These are phyloP conservation scores for Paxillus rubicundulus DNA, from an alignment of 768 basidiomycete species.

Conservation along the genomic window DNA sequence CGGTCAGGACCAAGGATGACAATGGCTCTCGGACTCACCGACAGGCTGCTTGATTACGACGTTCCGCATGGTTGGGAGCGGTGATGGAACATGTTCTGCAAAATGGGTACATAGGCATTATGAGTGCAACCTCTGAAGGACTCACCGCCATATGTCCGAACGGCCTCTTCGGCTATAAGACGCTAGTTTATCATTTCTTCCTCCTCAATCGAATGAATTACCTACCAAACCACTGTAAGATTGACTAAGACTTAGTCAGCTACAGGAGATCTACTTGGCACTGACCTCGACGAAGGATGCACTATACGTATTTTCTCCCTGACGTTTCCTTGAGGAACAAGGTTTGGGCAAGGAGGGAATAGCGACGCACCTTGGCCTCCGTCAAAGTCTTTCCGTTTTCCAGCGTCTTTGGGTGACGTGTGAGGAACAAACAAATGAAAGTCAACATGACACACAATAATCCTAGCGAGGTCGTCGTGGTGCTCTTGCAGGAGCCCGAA, in stretches of 20 bases:
- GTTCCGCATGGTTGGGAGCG: conserved; percentile 68
- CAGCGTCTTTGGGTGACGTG: conserved; percentile 55
- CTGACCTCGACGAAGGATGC: conserved; percentile 80
- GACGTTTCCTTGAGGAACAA: neutral
- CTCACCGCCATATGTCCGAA: conserved; percentile 86
- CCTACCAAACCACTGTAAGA: conserved; percentile 74
- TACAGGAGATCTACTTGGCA: conserved; percentile 6
- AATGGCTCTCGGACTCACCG: conserved; percentile 46
- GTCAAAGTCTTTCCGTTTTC: conserved; percentile 93
- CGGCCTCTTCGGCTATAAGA: conserved; percentile 79
- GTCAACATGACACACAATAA: conserved; percentile 60
- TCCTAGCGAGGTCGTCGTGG: conserved; percentile 79
- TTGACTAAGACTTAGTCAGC: conserved; percentile 1
- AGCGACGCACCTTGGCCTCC: conserved; percentile 65
- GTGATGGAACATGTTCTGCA: conserved; percentile 79
- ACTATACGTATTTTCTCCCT: conserved; percentile 85
- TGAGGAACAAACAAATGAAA: conserved; percentile 7
- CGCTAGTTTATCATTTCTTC: conserved; percentile 1
- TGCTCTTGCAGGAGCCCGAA: conserved; percentile 78
- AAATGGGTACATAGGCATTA: neutral
- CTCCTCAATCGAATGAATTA: neutral
- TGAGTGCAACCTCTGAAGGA: neutral
- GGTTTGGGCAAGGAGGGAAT: neutral
- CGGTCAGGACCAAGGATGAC: conserved; percentile 34
- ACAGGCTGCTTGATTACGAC: conserved; percentile 92